Base-by-base conservation (phyloP, 2,329 filamentous ascomycete genomes). In the Ascochyta viciae-villosae region DNA sequence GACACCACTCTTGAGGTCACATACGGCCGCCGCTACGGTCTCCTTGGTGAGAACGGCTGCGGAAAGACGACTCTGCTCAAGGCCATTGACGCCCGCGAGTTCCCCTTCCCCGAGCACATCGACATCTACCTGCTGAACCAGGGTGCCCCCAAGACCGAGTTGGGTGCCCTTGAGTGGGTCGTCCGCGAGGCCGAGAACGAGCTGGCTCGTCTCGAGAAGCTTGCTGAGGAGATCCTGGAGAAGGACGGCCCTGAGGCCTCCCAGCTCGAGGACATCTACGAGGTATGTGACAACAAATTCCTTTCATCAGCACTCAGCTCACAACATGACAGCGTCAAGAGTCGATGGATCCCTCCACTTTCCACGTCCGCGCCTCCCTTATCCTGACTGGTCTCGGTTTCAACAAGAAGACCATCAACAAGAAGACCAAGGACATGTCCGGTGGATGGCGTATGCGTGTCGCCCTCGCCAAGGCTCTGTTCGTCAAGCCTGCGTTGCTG, bases 341-440 rank as follows among this genome's bases (percentile, higher is more conserved):
- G 81, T 89, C 88, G 79, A 97, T 99, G 94, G 96, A 99, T 73
- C 95, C 95, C 43, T 96, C 92, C 34, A 99, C 96, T 48, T 99
- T 99, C 81, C 83, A 92, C 74, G 96, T 94, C 60, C 92, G 95
- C 75, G 95, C 95, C 59, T 96, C 94, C 52, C 88, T 97, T 65
- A 99, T 99, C 76, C 81, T 99, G 69, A 99, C 95, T 52, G 95
- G 95, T 92, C 90, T 99, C 57, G 95, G 95, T 66, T 99, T 99
- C 87, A 96, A 99, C 88, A 98, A 98, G 85, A 81, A 80, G 68
- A 99, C 96, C 53, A 98, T 99, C 75, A 83, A 96, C 80, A 99
- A 99, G 87, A 97, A 96, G 88, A 99, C 96, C 71, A 99, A 98
- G 87, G 96, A 99, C 78, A 99, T 99, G 96, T 99, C 95, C 65